Conservation (phyloP, 2,329 filamentous ascomycete genomes). For the Fusarium sp. region DNA sequence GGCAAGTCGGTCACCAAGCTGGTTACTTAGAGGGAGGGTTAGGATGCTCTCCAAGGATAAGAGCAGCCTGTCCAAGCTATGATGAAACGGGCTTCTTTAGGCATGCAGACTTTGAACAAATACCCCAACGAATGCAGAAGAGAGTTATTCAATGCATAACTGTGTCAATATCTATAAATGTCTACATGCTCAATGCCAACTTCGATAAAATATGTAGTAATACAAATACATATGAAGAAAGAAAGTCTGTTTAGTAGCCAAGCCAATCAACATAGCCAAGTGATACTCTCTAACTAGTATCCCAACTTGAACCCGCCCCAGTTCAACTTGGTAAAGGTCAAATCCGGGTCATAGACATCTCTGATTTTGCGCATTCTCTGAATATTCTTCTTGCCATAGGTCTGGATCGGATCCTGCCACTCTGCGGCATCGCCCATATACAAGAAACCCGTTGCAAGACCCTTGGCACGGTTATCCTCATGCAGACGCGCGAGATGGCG, state of each 20-base stretch:
- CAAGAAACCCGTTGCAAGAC: constrained; percentile 49
- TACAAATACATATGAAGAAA: neutral
- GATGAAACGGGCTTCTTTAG: too few relatives aligned
- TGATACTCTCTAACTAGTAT: neutral
- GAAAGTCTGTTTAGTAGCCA: neutral
- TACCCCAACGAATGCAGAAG: neutral
- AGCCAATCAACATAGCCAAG: neutral
- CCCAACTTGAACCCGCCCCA: constrained; percentile 52
- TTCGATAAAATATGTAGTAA: neutral
- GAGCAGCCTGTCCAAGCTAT: too few relatives aligned
- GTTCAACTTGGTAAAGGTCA: constrained; percentile 48
- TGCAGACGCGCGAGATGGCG: constrained; percentile 48
- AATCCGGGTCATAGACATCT: constrained; percentile 48
- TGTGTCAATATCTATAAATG: neutral
- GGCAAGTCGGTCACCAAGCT: constrained; percentile 28
- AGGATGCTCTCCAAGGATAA: neutral
- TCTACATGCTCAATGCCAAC: neutral
- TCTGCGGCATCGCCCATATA: constrained; percentile 44
- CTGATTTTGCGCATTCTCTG: constrained; percentile 48
- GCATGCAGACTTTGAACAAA: too few relatives aligned
- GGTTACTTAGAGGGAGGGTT: neutral
- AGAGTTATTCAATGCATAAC: neutral
- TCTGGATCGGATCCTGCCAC: constrained; percentile 51
- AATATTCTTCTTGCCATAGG: constrained; percentile 50
- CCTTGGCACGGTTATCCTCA: constrained; percentile 46